Evolutionary conservation across 1,284 basidiomycete genomes (phyloP).

Genomic region (Ganoderma boninense): DNA sequence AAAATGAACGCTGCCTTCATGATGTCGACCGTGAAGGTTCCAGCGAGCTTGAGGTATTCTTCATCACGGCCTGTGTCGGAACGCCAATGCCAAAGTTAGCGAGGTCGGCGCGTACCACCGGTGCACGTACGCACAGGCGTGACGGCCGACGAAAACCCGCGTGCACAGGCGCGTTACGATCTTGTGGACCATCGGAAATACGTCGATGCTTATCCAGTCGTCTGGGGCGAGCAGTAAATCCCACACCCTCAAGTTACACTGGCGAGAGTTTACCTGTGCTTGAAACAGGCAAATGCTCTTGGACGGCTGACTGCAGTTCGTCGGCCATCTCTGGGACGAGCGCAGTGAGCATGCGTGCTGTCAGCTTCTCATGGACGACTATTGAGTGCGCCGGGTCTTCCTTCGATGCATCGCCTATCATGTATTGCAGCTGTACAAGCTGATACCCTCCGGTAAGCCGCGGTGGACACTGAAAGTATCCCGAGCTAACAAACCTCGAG

Average conservation of each 20-base stretch:
- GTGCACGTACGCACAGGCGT: neutral
- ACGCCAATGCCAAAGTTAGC: too few relatives aligned
- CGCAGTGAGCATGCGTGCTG: neutral
- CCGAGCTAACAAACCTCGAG: neutral
- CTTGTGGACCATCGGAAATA: neutral
- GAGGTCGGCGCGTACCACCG: too few relatives aligned
- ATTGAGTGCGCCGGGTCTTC: neutral
- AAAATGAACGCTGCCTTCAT: too few relatives aligned
- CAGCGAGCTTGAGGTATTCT: too few relatives aligned
- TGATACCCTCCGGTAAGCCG: slow-evolving; percentile 19
- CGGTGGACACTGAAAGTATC: slow-evolving; percentile 19
- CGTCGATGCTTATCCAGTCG: neutral
- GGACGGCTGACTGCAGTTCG: neutral
- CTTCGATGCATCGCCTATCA: slow-evolving; percentile 23
- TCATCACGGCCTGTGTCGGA: too few relatives aligned
- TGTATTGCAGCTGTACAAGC: neutral
- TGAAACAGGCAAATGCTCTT: neutral
- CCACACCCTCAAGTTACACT: neutral
- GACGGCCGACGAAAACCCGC: neutral
- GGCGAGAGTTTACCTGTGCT: neutral
- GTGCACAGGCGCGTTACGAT: too few relatives aligned
- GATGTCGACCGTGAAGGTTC: too few relatives aligned
- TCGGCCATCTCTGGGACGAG: neutral
- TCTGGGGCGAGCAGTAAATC: neutral
- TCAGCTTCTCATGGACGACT: neutral